These are phyloP conservation scores for Strigomonas culicis DNA, from an alignment of 208 protist genomes.

Conservation along the genomic window DNA sequence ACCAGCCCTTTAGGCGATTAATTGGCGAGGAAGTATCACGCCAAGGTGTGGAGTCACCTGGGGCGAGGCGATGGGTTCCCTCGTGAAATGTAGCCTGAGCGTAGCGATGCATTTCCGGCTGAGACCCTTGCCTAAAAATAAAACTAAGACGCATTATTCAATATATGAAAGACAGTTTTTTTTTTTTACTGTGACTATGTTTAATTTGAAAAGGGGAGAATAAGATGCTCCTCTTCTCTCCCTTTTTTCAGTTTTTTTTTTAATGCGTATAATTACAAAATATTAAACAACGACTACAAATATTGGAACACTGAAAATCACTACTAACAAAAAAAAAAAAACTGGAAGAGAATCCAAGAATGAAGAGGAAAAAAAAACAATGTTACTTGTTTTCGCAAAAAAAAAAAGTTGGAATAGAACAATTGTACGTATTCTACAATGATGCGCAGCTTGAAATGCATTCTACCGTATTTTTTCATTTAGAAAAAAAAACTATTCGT, in stretches of 20 bases:
- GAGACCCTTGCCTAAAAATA: conserved; percentile 30
- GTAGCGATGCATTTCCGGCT: conserved; percentile 79
- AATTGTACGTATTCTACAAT: too few species aligned
- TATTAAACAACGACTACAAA: conserved; percentile 17
- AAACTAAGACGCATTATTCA: conserved; percentile 19
- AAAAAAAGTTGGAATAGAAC: conserved; percentile 20
- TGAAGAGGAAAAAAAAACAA: conserved; percentile 15
- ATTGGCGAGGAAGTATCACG: conserved; percentile 74
- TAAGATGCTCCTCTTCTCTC: neutral
- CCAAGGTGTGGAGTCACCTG: conserved; percentile 86
- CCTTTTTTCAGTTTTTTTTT: neutral
- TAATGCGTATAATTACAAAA: conserved; percentile 13
- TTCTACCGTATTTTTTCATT: too few species aligned
- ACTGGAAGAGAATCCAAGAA: conserved; percentile 2
- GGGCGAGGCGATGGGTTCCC: conserved; percentile 75
- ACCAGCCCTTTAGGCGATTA: conserved; percentile 69
- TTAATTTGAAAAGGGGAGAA: conserved; percentile 6
- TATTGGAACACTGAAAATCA: conserved; percentile 14
- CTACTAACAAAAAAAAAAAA: conserved; percentile 10
- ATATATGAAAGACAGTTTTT: neutral
- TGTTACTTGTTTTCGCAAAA: neutral
- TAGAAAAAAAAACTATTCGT: too few species aligned
- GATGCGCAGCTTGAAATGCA: too few species aligned
- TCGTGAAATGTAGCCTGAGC: conserved; percentile 85
- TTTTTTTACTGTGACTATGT: neutral